phyloP scores from a whole-genome alignment of 106 monocot species.

The Dioscorea zingiberensis region DNA sequence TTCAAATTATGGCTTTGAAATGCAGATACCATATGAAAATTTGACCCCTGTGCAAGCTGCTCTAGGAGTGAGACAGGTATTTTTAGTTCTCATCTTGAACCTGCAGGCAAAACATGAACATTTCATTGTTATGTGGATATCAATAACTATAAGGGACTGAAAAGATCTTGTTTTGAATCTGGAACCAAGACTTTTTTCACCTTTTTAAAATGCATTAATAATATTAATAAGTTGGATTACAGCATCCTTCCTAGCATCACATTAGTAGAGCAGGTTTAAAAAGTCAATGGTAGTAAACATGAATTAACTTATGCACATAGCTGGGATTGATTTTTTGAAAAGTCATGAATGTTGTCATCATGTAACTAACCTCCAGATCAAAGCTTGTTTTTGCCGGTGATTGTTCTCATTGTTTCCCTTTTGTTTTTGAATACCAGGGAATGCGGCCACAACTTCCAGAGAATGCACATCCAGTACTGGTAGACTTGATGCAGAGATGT shows the following conservation, averaged over 20 bases:
- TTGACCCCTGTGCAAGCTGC: constrained; percentile 80
- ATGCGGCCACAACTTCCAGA: constrained; percentile 62
- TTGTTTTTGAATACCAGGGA: constrained; percentile 29
- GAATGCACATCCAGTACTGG: constrained; percentile 53
- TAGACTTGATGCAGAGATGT: constrained; percentile 76
- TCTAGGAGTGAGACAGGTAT: constrained; percentile 56
- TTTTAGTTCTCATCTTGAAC: neutral
- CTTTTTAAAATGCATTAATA: too few species aligned
- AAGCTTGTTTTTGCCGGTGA: neutral
- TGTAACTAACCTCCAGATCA: too few species aligned
- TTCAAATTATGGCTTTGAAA: constrained; percentile 1
- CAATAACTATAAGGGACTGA: neutral
- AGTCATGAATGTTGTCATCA: too few species aligned
- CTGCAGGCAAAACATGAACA: neutral
- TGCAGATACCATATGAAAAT: constrained; percentile 61
- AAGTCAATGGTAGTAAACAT: neutral
- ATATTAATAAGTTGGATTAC: too few species aligned
- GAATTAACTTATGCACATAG: too few species aligned
- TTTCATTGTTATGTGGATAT: neutral
- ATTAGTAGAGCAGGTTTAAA: neutral
- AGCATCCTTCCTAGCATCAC: neutral
- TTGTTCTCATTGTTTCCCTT: neutral
- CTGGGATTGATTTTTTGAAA: too few species aligned
- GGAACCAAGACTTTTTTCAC: neutral
- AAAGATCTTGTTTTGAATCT: neutral